A percentile compares a stretch with the other conserved stretches of the same genome.
Evolutionary conservation across 768 basidiomycete genomes (phyloP).

Genomic region (Amanita pseudoporphyria): DNA sequence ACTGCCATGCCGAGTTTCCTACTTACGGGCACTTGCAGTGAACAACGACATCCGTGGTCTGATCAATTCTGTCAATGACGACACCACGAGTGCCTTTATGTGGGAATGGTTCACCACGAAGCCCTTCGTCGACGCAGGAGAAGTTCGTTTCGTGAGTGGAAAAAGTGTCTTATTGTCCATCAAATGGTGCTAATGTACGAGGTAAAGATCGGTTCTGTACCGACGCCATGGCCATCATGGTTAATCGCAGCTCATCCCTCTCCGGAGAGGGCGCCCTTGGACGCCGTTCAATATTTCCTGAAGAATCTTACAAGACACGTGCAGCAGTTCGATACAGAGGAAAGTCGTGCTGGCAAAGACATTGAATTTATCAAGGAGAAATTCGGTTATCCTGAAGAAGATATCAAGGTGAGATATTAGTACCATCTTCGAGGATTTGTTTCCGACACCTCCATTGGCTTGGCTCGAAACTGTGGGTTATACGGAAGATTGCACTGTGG

Average conservation of each 20-base stretch:
- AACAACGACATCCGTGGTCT: constrained; percentile 77
- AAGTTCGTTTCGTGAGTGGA: constrained; percentile 77
- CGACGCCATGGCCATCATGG: constrained; percentile 98
- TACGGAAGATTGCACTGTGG: constrained; percentile 51
- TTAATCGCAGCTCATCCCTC: constrained; percentile 79
- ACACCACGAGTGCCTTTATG: constrained; percentile 84
- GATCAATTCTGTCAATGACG: constrained; percentile 81
- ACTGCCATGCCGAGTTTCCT: not conserved
- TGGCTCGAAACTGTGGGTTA: constrained; percentile 81
- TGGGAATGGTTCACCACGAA: constrained; percentile 87
- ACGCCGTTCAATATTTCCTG: constrained; percentile 51
- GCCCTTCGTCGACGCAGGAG: constrained; percentile 68
- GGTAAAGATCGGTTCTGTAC: constrained; percentile 67
- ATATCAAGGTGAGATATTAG: constrained; percentile 52
- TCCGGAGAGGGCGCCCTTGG: constrained; percentile 40
- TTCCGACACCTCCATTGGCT: constrained; percentile 31
- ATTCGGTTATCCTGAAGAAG: constrained; percentile 77
- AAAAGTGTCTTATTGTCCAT: constrained; percentile 7
- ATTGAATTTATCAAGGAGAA: constrained; percentile 67
- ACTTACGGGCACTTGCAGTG: constrained; percentile 29
- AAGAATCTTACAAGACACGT: constrained; percentile 54
- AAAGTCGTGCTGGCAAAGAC: constrained; percentile 46
- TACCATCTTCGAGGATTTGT: not conserved
- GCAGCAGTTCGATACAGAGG: constrained; percentile 49
- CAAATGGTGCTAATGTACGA: not conserved